Conservation (phyloP, 495 filamentous ascomycete genomes). For the Penicillium maclennaniae region DNA sequence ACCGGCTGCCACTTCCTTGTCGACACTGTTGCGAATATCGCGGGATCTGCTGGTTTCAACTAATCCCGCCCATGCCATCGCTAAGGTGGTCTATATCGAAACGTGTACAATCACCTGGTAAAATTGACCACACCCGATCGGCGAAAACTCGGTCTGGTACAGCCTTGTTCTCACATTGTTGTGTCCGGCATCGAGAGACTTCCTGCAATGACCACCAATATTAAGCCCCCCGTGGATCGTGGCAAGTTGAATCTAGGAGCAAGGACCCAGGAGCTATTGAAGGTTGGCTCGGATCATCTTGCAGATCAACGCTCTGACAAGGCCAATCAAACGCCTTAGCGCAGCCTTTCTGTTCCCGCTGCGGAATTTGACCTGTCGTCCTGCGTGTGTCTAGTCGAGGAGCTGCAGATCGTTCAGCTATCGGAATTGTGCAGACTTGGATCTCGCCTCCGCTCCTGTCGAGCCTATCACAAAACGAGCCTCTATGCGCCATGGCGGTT, state of each 20-base stretch:
- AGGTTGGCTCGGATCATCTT: constrained; percentile 8
- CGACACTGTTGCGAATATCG: not conserved
- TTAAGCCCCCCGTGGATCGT: constrained; percentile 1
- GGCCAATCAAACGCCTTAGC: constrained; percentile 7
- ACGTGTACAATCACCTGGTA: not conserved
- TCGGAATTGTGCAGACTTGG: constrained; percentile 13
- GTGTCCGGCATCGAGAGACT: constrained; percentile 38
- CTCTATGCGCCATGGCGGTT: not conserved
- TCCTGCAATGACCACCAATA: not conserved
- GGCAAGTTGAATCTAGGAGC: not conserved
- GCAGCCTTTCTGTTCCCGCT: not conserved
- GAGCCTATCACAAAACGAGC: not conserved
- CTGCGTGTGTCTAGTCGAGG: constrained; percentile 4
- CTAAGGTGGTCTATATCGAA: not conserved
- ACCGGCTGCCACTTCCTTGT: not conserved
- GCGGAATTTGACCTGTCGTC: constrained; percentile 23
- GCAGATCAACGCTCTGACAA: constrained; percentile 11
- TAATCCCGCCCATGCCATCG: not conserved
- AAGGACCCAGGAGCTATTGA: constrained; percentile 3
- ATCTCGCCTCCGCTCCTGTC: not conserved
- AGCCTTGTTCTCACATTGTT: not conserved
- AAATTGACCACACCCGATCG: not conserved
- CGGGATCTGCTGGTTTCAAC: not conserved
- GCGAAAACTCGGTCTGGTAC: not conserved
- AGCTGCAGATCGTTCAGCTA: constrained; percentile 8